Evolutionary conservation across 352 stramenopile species (phyloP), one percentile per base, ranked within the genome.

Genomic region (Aphanomyces astaci): DNA sequence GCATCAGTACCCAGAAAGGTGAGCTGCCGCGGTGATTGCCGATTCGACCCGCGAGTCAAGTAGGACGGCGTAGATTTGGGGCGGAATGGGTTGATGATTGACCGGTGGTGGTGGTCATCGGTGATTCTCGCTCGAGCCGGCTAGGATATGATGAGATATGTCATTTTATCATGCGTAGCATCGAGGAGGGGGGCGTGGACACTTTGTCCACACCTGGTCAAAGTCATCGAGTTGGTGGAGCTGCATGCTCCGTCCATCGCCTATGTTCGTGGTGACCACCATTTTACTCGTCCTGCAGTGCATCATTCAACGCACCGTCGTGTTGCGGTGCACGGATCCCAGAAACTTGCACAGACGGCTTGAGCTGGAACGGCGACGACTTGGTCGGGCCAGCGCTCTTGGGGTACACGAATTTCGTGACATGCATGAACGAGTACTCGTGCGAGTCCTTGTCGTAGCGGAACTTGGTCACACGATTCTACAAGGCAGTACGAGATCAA

Each of bases 391-490:
- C 51, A 10, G 51, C 51, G 51, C 51, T 59, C 51, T 59, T 59
- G 19, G 51, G 51, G 2, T 59, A 59, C 19, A 59, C 51, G 17
- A 59, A 25, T 36, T 59, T 59, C 4, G 51, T 59, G 5, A 59
- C 51, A 19, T 59, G 51, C 25, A 59, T 39, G 17, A 59, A 39
- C 24, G 15, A 33, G 30, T 59, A 39, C 25, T 32, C 51, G n/a
- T 59, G 51, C 51, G n/a, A n/a, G 30, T 30, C 19, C 25, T 17
- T 30, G 30, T 59, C 51, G 11, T 59, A 39, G 4, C n/a, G 15
- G 30, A 59, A 59, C 30, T 59, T 59, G 7, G 51, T 59, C 51
- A n/a, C n/a, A 10, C 51, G 51, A 19, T 59, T 59, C 51, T 59
- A 59, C 22, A 25, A 10, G 13, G n/a, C n/a, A n/a, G n/a, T n/a